phyloP scores from a whole-genome alignment of 2,329 filamentous ascomycete species.

The Colletotrichum sp. region DNA sequence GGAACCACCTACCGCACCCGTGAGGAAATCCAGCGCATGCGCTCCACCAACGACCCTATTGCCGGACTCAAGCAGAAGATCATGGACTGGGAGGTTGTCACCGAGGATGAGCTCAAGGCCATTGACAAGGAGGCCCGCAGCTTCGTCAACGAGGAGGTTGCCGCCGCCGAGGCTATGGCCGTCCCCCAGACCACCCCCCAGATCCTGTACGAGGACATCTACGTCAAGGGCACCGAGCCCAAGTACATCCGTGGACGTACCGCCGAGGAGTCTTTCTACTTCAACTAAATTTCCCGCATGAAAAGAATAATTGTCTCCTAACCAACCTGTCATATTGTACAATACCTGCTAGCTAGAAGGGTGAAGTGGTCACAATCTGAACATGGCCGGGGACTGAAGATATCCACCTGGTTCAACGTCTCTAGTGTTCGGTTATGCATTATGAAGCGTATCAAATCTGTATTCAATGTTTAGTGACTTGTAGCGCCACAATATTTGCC shows the following conservation, averaged over 20 bases:
- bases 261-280: slow-evolving; percentile 94
- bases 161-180: slow-evolving; percentile 86
- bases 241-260: slow-evolving; percentile 86
- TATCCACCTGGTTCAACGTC: slow-evolving; percentile 15
- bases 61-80: slow-evolving; percentile 98
- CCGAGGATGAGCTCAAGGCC: slow-evolving; percentile 93
- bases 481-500: neutral
- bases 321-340: slow-evolving; percentile 22
- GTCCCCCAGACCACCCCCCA: slow-evolving; percentile 77
- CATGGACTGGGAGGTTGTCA: slow-evolving; percentile 89
- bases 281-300: slow-evolving; percentile 50
- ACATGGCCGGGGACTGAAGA: slow-evolving; percentile 19
- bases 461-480: neutral
- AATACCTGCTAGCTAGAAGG: slow-evolving; percentile 24
- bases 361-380: slow-evolving; percentile 20
- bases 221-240: slow-evolving; percentile 86
- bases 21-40: slow-evolving; percentile 99
- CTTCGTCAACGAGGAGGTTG: slow-evolving; percentile 88
- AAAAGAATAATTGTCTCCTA: slow-evolving; percentile 20
- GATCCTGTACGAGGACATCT: slow-evolving; percentile 96
- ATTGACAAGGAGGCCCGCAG: slow-evolving; percentile 93
- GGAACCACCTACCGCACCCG: slow-evolving; percentile 99
- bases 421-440: neutral
- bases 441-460: neutral
- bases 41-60: slow-evolving; percentile 97